Percentiles rank a stretch among this genome's conserved stretches.
phyloP scores from a whole-genome alignment of 2,329 filamentous ascomycete species.

The Lasiodiplodia sp. region DNA sequence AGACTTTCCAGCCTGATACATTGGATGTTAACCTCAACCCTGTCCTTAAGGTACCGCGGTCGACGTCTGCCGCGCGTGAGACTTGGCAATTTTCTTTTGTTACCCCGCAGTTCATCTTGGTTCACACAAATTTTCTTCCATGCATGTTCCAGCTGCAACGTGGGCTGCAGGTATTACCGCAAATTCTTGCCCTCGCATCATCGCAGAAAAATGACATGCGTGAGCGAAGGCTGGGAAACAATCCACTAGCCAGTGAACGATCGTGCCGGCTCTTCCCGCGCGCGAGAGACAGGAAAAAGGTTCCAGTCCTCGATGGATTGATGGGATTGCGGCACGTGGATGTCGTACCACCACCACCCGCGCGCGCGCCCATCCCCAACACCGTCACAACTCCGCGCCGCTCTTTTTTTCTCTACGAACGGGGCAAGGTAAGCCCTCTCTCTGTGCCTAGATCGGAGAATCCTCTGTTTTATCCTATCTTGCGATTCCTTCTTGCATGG shows the following conservation, averaged over 20 bases:
- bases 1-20: neutral
- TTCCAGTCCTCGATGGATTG: too few relatives aligned
- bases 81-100: neutral
- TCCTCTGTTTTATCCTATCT: too few relatives aligned
- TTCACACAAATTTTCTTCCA: neutral
- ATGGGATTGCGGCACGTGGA: too few relatives aligned
- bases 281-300: neutral
- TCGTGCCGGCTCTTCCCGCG: constrained; percentile 11
- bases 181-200: neutral
- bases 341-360: too few relatives aligned
- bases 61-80: neutral
- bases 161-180: neutral
- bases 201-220: neutral
- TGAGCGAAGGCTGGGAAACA: neutral
- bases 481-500: too few relatives aligned
- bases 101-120: neutral
- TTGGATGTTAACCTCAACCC: neutral
- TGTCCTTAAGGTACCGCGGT: neutral
- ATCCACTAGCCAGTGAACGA: neutral
- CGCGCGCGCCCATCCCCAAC: too few relatives aligned
- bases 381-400: too few relatives aligned
- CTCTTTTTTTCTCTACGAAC: too few relatives aligned
- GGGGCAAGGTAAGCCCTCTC: too few relatives aligned
- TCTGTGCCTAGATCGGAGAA: too few relatives aligned
- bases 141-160: neutral